Evolutionary conservation across 495 filamentous ascomycete species (phyloP).

Genomic region (Entonaema liquescens): DNA sequence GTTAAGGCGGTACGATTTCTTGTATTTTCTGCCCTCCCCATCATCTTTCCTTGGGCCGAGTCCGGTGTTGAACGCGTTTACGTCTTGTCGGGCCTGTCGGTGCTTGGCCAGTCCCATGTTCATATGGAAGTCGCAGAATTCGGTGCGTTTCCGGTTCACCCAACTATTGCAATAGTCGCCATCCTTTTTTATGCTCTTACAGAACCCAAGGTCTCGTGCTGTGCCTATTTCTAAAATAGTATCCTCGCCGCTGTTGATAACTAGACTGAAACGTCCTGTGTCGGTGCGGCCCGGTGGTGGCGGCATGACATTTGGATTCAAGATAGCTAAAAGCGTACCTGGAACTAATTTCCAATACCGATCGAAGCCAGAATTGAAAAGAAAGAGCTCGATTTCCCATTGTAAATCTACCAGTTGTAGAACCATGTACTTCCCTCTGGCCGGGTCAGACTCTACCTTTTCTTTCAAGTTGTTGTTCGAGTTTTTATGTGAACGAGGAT

Average conservation of each 20-base stretch:
- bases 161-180: constrained; percentile 81
- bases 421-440: constrained; percentile 86
- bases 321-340: constrained; percentile 87
- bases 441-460: constrained; percentile 50
- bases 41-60: constrained; percentile 54
- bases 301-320: constrained; percentile 93
- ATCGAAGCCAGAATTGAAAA: constrained; percentile 91
- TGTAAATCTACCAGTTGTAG: constrained; percentile 86
- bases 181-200: constrained; percentile 84
- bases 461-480: constrained; percentile 50
- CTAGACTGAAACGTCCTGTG: constrained; percentile 83
- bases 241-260: constrained; percentile 83
- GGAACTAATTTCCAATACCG: constrained; percentile 88
- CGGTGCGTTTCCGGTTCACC: constrained; percentile 87
- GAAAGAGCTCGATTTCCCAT: constrained; percentile 89
- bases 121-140: constrained; percentile 93
- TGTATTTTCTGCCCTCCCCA: constrained; percentile 25
- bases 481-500: constrained; percentile 74
- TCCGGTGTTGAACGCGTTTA: constrained; percentile 68
- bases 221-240: constrained; percentile 89
- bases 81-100: constrained; percentile 76
- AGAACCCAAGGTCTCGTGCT: constrained; percentile 87
- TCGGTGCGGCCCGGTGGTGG: constrained; percentile 75
- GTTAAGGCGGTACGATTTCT: constrained; percentile 36
- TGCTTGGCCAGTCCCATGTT: constrained; percentile 78